Conservation (phyloP, 1,284 basidiomycete species). For the Tilletia horrida region DNA sequence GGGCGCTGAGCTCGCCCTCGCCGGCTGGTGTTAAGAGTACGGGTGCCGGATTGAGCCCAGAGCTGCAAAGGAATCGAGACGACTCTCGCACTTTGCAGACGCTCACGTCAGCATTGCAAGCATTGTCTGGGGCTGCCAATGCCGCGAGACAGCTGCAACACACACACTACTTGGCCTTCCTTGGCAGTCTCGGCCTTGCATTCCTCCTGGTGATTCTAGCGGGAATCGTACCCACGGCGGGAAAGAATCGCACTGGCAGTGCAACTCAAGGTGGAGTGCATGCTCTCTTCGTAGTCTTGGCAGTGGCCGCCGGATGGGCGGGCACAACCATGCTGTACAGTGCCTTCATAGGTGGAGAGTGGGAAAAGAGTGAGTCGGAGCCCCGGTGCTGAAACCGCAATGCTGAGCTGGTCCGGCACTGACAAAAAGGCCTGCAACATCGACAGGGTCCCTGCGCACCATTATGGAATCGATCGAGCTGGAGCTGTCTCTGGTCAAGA, state of each 20-base stretch:
- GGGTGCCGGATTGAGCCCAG: not conserved
- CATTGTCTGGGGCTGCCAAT: not conserved
- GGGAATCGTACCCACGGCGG: not conserved
- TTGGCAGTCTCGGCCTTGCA: constrained; percentile 2
- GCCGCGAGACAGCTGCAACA: not conserved
- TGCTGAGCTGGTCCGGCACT: not conserved
- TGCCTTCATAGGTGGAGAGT: constrained; percentile 49
- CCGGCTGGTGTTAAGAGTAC: not conserved
- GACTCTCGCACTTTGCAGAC: not conserved
- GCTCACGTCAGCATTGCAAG: constrained; percentile 4
- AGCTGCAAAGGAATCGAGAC: not conserved
- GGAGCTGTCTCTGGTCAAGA: constrained; percentile 5
- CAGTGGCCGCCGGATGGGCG: constrained; percentile 3
- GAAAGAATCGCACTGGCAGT: not conserved
- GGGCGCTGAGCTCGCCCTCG: not conserved
- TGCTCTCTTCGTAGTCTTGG: constrained; percentile 8
- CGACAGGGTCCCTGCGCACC: not conserved
- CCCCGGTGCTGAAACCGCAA: too few relatives aligned
- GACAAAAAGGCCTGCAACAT: not conserved
- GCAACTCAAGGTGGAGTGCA: constrained; percentile 6
- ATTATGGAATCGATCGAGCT: constrained; percentile 17
- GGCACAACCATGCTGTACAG: constrained; percentile 51
- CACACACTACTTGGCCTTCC: not conserved
- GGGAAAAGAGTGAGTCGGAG: constrained; percentile 49
- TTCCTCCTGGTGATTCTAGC: not conserved